Conservation (phyloP, 2,329 filamentous ascomycete genomes). For the Cryphonectria naterciae region DNA sequence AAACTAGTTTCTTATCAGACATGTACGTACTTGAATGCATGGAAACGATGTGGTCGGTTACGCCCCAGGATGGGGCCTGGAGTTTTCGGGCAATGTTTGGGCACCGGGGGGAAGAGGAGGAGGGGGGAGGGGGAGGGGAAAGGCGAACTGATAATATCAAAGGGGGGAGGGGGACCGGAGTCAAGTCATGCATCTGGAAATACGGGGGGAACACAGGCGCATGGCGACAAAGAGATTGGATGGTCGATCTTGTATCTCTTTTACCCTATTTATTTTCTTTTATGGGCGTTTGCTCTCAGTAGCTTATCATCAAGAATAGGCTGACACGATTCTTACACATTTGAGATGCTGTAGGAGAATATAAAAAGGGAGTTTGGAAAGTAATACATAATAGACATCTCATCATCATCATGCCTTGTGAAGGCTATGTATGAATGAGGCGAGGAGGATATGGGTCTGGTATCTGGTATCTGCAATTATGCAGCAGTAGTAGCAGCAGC, state of each 20-base stretch:
- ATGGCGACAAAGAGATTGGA: neutral
- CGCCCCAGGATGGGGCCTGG: neutral
- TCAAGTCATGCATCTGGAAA: neutral
- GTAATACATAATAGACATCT: neutral
- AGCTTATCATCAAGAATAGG: neutral
- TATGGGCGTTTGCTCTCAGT: neutral
- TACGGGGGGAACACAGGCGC: neutral
- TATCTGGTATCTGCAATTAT: neutral
- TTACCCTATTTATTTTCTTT: too few relatives aligned
- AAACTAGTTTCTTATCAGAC: neutral
- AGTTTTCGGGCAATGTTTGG: neutral
- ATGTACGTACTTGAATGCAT: neutral
- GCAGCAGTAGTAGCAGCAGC: constrained; percentile 23
- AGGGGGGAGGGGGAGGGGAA: too few relatives aligned
- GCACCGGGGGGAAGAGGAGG: too few relatives aligned
- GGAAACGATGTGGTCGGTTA: neutral
- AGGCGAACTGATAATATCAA: neutral
- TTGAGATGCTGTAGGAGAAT: neutral
- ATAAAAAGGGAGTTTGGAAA: neutral
- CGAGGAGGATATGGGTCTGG: neutral
- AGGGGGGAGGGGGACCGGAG: neutral
- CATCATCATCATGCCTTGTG: neutral
- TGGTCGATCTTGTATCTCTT: neutral
- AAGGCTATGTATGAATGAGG: neutral
- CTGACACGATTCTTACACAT: neutral